phyloP scores from a whole-genome alignment of 1,284 basidiomycete species.

The Ustilago lituana region DNA sequence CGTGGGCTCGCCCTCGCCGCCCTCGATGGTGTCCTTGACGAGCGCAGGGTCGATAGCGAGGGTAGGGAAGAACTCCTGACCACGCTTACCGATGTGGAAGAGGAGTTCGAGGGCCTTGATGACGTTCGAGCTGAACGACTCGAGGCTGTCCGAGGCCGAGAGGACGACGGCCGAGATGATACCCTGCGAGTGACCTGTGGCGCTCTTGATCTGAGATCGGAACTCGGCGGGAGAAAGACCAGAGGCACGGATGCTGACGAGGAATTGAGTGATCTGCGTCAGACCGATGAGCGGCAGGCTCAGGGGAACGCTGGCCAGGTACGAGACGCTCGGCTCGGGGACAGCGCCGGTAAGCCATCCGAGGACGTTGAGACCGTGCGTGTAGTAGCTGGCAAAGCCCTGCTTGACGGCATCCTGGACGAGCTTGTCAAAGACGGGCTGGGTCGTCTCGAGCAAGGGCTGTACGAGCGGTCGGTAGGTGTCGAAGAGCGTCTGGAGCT shows the following conservation, averaged over 20 bases:
- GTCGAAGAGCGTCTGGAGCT: slow-evolving; percentile 89
- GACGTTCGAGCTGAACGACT: slow-evolving; percentile 79
- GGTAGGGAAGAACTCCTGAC: slow-evolving; percentile 93
- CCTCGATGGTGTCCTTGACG: slow-evolving; percentile 85
- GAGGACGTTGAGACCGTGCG: slow-evolving; percentile 81
- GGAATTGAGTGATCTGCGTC: slow-evolving; percentile 92
- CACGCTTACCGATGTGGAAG: slow-evolving; percentile 91
- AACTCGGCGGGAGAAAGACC: slow-evolving; percentile 83
- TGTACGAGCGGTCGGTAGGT: slow-evolving; percentile 86
- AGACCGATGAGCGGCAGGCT: slow-evolving; percentile 95
- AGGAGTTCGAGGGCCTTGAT: slow-evolving; percentile 88
- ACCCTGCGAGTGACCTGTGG: slow-evolving; percentile 96
- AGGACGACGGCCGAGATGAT: slow-evolving; percentile 90
- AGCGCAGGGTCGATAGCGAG: slow-evolving; percentile 88
- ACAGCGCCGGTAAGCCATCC: slow-evolving; percentile 82
- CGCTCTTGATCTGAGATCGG: slow-evolving; percentile 79
- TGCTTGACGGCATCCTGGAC: slow-evolving; percentile 68
- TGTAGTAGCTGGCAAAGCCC: slow-evolving; percentile 77
- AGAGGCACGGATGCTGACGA: slow-evolving; percentile 79
- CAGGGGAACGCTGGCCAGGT: slow-evolving; percentile 92
- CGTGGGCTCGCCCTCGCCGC: slow-evolving; percentile 89
- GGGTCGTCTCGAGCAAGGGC: slow-evolving; percentile 76
- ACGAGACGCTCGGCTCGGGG: slow-evolving; percentile 81
- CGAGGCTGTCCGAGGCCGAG: slow-evolving; percentile 79
- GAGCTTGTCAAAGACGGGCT: slow-evolving; percentile 64